These are phyloP conservation scores for Plenodomus lindquistii DNA, from an alignment of 2,329 filamentous ascomycete species.

Conservation along the genomic window DNA sequence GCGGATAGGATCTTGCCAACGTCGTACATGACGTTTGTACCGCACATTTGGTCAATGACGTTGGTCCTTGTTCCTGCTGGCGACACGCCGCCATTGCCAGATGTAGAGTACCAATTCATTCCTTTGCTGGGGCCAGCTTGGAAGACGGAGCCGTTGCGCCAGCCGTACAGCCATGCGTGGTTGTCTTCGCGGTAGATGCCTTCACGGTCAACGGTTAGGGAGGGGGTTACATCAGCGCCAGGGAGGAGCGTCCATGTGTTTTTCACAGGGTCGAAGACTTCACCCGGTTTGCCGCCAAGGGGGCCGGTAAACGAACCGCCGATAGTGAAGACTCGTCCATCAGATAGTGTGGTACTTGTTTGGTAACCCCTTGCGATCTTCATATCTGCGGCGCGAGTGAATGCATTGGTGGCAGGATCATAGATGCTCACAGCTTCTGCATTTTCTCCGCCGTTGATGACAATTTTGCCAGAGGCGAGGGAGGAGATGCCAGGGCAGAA, in stretches of 20 bases:
- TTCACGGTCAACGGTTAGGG: not conserved
- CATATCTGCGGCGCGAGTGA: too few relatives aligned
- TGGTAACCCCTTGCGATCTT: not conserved
- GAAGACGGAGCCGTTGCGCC: conserved; percentile 52
- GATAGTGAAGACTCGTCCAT: not conserved
- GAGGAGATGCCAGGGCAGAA: too few relatives aligned
- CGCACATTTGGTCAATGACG: not conserved
- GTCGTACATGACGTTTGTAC: not conserved
- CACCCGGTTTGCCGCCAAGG: not conserved
- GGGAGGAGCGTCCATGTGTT: not conserved
- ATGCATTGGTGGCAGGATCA: too few relatives aligned
- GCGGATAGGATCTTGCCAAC: not conserved
- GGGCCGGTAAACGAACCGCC: not conserved
- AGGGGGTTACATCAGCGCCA: not conserved
- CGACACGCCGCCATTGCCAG: not conserved
- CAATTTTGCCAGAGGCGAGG: too few relatives aligned
- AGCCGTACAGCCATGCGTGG: conserved; percentile 56
- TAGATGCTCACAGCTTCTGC: not conserved
- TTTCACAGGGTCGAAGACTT: not conserved
- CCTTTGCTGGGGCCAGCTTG: conserved; percentile 56
- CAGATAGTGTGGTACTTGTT: not conserved
- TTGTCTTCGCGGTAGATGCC: not conserved
- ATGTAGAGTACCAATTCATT: conserved; percentile 50
- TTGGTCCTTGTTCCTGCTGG: not conserved
- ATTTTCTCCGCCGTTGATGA: not conserved